Conservation (phyloP, 192 early-diverging fungal species). For the Umbelopsis sp. region DNA sequence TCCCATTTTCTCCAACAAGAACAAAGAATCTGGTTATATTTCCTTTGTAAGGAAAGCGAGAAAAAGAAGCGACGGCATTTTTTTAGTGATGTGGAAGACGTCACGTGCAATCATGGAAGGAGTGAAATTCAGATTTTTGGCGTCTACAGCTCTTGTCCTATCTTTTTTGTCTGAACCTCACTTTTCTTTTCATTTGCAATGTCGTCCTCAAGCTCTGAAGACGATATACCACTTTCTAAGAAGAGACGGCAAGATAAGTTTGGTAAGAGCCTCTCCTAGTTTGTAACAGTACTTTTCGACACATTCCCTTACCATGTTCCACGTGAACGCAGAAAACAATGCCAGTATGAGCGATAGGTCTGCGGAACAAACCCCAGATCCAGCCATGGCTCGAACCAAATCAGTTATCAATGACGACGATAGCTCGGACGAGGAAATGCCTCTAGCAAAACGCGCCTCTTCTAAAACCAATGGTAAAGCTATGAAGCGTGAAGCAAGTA, state of each 20-base stretch:
- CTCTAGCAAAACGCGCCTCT: conserved; percentile 44
- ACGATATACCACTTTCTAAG: conserved; percentile 44
- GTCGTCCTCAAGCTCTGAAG: conserved; percentile 46
- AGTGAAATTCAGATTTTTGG: neutral
- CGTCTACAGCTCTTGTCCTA: neutral
- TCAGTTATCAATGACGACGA: conserved; percentile 30
- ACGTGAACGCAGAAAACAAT: neutral
- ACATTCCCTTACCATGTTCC: neutral
- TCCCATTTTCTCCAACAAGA: too few species aligned
- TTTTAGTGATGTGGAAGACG: too few species aligned
- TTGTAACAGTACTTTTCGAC: neutral
- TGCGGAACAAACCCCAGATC: conserved; percentile 8
- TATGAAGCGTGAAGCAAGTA: conserved; percentile 42
- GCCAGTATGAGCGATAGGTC: neutral
- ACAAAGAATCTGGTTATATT: too few species aligned
- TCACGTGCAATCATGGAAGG: too few species aligned
- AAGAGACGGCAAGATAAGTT: conserved; percentile 7
- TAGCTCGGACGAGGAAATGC: conserved; percentile 49
- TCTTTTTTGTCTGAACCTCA: neutral
- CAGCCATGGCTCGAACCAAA: conserved; percentile 25
- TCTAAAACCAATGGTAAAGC: conserved; percentile 29
- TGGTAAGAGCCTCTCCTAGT: neutral
- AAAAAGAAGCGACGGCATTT: too few species aligned
- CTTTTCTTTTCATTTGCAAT: neutral
- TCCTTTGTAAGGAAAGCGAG: too few species aligned